These are phyloP conservation scores for Schoenoplectus triqueter DNA, from an alignment of 202 grass and related monocot species.

Conservation along the genomic window DNA sequence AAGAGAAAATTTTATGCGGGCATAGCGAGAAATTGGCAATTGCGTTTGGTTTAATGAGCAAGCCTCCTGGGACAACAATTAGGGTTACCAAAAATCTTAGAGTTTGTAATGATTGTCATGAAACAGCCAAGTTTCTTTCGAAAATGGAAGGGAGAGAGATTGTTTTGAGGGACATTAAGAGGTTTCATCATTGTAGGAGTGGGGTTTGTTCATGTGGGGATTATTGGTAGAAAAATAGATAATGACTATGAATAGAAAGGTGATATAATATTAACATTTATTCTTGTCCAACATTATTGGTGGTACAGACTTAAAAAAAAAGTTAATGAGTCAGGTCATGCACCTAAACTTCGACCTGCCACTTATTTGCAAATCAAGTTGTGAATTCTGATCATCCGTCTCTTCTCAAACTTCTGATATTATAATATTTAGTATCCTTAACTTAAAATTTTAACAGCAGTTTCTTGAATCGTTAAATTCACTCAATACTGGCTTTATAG, in stretches of 20 bases:
- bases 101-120: slow-evolving; percentile 96
- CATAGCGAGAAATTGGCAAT: slow-evolving; percentile 98
- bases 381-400: not conserved
- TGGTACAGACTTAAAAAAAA: not conserved
- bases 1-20: slow-evolving; percentile 60
- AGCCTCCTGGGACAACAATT: slow-evolving; percentile 57
- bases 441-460: not conserved
- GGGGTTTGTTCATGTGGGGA: slow-evolving; percentile 84
- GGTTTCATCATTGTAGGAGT: slow-evolving; percentile 82
- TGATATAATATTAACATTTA: not conserved
- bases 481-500: no score
- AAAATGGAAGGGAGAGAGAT: slow-evolving; percentile 73
- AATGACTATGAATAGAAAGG: not conserved
- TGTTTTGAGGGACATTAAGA: slow-evolving; percentile 71
- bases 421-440: no score
- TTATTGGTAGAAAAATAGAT: slow-evolving; percentile 59
- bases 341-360: not conserved
- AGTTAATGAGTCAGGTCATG: not conserved
- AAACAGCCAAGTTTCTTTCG: slow-evolving; percentile 81
- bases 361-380: not conserved
- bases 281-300: not conserved
- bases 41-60: slow-evolving; percentile 69
- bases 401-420: not conserved
- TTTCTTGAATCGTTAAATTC: not conserved
- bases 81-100: slow-evolving; percentile 93